Base-by-base conservation (phyloP, 495 filamentous ascomycete species). In the Pyronema domesticum region DNA sequence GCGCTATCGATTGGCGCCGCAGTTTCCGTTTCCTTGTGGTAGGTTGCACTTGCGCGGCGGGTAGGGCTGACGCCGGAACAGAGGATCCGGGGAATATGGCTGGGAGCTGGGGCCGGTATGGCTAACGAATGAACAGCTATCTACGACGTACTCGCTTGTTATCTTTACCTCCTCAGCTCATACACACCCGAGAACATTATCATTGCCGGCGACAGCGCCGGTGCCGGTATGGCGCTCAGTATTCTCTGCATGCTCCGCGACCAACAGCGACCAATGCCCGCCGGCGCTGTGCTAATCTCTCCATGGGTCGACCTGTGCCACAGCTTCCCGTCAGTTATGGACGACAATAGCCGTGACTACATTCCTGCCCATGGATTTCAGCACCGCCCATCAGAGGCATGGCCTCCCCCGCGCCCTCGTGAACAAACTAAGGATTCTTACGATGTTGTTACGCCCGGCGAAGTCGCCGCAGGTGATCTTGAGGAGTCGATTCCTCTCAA, bases 291-390 rank as follows among this genome's bases (percentile, higher is more conserved):
- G 40, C 69, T 96, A 55, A 83, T 96, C 44, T 89, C 83, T 30
- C 89, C 89, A 0, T 96, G 89, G 89, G 86, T 84, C 1, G 89
- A 96, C 65, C 68, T 95, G 35, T 94, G 85, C 8, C 89, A 95
- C 66, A 93, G 86, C 0, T 95, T 95, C 60, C 89, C 89, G 0
- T 94, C 88, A 58, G 78, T 95, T 37, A 78, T 80, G 11, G 74
- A 71, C 13, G 63, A 62, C n/a, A 65, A 62, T 40, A 57, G 44
- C 30, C 54, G 57, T 43, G 89, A 96, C 62, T 96, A 94, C 60
- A 87, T 96, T 19, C 89, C 89, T 13, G 67, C 80, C 0, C 79
- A 81, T 56, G 89, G 89, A 0, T 96, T 96, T 63, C 76, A 83
- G 35, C 85, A 94, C 51, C 83, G 78, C 53, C 89, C 89, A 0